A percentile compares a stretch with the other conserved stretches of the same genome.
Conservation (phyloP, 768 basidiomycete genomes). For the Boletus edulis region DNA sequence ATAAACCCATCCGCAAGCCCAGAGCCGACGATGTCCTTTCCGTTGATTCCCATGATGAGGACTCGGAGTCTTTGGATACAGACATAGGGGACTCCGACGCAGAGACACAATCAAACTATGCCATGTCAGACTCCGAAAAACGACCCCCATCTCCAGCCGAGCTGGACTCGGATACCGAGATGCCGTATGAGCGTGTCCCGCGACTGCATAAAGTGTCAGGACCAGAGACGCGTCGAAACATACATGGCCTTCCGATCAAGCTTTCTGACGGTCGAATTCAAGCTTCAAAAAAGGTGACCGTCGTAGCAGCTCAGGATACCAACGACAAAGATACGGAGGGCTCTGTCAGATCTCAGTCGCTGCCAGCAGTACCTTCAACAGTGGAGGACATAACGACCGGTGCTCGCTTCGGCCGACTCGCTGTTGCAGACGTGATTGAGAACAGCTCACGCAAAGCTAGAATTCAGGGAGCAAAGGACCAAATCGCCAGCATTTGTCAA, state of each 20-base stretch:
- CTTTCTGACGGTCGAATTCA: slow-evolving; percentile 76
- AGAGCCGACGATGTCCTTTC: slow-evolving; percentile 64
- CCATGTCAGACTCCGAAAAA: slow-evolving; percentile 7
- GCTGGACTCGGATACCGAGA: slow-evolving; percentile 59
- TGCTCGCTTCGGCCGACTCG: slow-evolving; percentile 82
- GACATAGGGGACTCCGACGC: slow-evolving; percentile 37
- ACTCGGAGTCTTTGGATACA: slow-evolving; percentile 50
- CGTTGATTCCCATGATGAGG: slow-evolving; percentile 64
- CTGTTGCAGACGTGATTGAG: slow-evolving; percentile 68
- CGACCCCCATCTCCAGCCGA: not conserved
- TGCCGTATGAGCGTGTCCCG: slow-evolving; percentile 68
- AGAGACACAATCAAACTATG: slow-evolving; percentile 16
- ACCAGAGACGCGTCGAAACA: slow-evolving; percentile 44
- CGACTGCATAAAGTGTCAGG: slow-evolving; percentile 50
- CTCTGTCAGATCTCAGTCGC: slow-evolving; percentile 31
- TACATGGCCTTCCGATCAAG: slow-evolving; percentile 82
- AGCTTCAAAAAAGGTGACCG: slow-evolving; percentile 42
- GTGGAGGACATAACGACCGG: slow-evolving; percentile 79
- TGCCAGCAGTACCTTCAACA: slow-evolving; percentile 24
- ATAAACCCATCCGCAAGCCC: slow-evolving; percentile 50
- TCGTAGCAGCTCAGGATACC: slow-evolving; percentile 20
- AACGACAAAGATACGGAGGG: slow-evolving; percentile 35
- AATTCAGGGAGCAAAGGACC: slow-evolving; percentile 83
- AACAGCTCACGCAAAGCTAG: slow-evolving; percentile 63
- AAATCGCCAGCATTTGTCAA: slow-evolving; percentile 90